Conservation (phyloP, 495 filamentous ascomycete species). For the Immersiella caudata region DNA sequence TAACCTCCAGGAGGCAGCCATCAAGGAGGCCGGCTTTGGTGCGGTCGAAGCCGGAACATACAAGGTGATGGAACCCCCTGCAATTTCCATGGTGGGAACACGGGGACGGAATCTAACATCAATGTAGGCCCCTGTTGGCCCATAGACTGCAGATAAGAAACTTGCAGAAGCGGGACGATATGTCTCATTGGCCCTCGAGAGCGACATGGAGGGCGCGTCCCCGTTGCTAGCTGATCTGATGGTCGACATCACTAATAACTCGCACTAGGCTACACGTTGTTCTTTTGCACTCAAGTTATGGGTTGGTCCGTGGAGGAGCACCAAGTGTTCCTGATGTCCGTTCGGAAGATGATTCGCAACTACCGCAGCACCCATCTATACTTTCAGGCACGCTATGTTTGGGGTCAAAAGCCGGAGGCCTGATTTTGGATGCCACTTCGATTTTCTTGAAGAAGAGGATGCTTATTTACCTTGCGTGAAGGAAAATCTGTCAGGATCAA, state of each 20-base stretch:
- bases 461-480: too few relatives aligned
- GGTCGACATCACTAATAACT: neutral
- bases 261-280: neutral
- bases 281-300: neutral
- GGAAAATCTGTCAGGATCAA: too few relatives aligned
- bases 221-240: neutral
- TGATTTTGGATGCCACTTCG: neutral
- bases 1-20: conserved; percentile 23
- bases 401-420: neutral
- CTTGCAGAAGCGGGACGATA: neutral
- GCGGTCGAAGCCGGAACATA: conserved; percentile 26
- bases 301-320: neutral
- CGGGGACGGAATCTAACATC: neutral
- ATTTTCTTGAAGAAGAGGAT: too few relatives aligned
- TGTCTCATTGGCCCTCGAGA: neutral
- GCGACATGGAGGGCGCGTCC: neutral
- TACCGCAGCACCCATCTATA: neutral
- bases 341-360: conserved; percentile 5
- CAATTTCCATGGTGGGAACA: neutral
- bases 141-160: neutral
- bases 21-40: conserved; percentile 33
- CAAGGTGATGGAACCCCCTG: conserved; percentile 21
- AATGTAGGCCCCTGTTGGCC: neutral
- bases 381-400: neutral
- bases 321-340: neutral